Conservation (phyloP, 176 grass and related monocot genomes). For the Eremochloa ophiuroides region DNA sequence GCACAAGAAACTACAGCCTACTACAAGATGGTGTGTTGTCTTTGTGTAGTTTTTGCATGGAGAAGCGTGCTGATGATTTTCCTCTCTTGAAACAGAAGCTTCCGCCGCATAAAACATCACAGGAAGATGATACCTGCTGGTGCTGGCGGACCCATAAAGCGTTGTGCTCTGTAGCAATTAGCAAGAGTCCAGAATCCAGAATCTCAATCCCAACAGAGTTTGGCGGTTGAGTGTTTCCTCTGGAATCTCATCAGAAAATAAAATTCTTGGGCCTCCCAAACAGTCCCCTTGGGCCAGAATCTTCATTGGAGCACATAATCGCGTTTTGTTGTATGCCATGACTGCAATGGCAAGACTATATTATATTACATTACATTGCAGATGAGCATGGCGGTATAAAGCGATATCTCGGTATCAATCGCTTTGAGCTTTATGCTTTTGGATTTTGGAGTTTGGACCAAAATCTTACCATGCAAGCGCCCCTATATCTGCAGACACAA, state of each 20-base stretch:
- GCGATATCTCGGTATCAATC: background rate
- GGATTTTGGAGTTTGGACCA: conserved; percentile 50
- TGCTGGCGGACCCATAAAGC: background rate
- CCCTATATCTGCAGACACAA: conserved; percentile 31
- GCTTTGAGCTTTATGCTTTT: conserved; percentile 50
- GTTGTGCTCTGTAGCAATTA: background rate
- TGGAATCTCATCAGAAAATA: background rate
- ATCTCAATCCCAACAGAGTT: background rate
- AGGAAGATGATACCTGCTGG: background rate
- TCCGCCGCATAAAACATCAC: background rate
- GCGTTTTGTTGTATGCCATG: background rate
- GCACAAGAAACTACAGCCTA: conserved; percentile 37
- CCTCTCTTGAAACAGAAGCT: conserved; percentile 26
- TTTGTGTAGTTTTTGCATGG: background rate
- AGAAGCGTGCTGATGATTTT: conserved; percentile 11
- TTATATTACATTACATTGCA: too few species aligned
- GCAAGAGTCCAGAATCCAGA: too few species aligned
- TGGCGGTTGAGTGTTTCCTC: background rate
- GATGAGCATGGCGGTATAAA: conserved; percentile 17
- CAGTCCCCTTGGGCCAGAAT: too few species aligned
- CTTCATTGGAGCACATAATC: background rate
- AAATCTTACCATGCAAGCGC: background rate
- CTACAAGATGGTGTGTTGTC: conserved; percentile 2
- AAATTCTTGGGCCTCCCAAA: background rate
- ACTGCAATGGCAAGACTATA: background rate